Evolutionary conservation across 805 yeast species (phyloP), one percentile per base, ranked within the genome.

Genomic region (Cyberlindnera euphorbiiphila): DNA sequence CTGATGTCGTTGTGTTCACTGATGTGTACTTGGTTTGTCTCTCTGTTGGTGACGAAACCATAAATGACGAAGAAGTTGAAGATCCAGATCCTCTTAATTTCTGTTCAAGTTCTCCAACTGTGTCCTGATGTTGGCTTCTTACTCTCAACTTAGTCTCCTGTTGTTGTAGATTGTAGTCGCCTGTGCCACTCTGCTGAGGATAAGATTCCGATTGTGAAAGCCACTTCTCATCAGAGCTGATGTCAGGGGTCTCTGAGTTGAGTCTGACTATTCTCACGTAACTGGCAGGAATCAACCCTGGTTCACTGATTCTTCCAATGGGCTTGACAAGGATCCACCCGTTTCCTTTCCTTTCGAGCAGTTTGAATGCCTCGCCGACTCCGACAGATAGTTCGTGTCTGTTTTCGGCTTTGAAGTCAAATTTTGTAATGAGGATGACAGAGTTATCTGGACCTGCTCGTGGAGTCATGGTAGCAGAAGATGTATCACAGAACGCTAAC

Each of bases 271-370:
- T 69, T 34, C 64, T 70, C 16, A 67, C 72, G 47, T 69, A 71
- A 24, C 66, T 60, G 3, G 74, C 69, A 1, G 81, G 81, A 2
- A 76, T 66, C 39, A 76, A 56, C 1, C 81, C 81, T 1, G 73
- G 69, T 4, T 52, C 55, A 5, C 62, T 54, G 21, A 72, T 40
- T 41, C 67, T 62, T 28, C 72, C 74, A 23, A 76, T 65, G n/a
- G 74, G 69, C 51, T 75, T 74, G 8, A 74, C 82, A 29, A 74
- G 53, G 3, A 76, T 54, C 78, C 80, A 74, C 2, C 80, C 82
- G 47, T 70, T 68, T 1, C 70, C 70, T 28, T 62, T 65, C 27
- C 70, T 56, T 35, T 70, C 70, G 5, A 75, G 43, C 15, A 77
- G 54, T 49, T 72, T 76, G 19, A 77, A 56, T 13, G 74, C 67